A percentile compares a stretch with the other conserved stretches of the same genome.
Evolutionary conservation across 768 basidiomycete species (phyloP).

Genomic region (Trametes elegans): DNA sequence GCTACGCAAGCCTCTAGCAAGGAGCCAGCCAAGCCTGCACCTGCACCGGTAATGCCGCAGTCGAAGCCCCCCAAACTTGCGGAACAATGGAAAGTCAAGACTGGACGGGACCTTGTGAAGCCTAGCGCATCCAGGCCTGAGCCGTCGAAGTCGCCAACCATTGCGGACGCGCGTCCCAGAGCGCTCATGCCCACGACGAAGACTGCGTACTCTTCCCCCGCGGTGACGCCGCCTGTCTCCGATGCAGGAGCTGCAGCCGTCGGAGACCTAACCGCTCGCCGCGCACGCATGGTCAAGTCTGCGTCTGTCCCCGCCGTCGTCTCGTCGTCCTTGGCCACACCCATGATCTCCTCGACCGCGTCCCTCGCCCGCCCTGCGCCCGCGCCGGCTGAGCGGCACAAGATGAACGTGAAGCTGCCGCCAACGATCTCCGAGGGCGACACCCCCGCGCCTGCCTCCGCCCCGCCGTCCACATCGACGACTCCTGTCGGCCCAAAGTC

Average conservation of each 20-base stretch:
- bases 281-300: conserved; percentile 51
- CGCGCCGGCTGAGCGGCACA: conserved; percentile 22
- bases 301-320: conserved; percentile 65
- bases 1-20: conserved; percentile 15
- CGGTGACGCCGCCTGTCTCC: conserved; percentile 1
- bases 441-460: not conserved
- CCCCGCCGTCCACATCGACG: not conserved
- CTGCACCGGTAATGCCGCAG: conserved; percentile 2
- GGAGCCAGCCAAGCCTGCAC: not conserved
- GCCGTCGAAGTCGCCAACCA: not conserved
- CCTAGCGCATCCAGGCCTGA: conserved; percentile 1
- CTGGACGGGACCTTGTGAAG: not conserved
- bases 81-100: conserved; percentile 8
- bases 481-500: conserved; percentile 12
- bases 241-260: conserved; percentile 1
- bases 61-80: conserved; percentile 11
- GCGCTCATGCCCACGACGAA: conserved; percentile 11
- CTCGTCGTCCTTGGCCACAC: conserved; percentile 70
- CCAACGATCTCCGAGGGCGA: conserved; percentile 30
- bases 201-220: conserved; percentile 19
- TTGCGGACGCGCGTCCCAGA: conserved; percentile 1
- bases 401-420: conserved; percentile 33
- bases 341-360: conserved; percentile 72
- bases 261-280: conserved; percentile 21
- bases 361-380: conserved; percentile 58